Base-by-base conservation (phyloP, 768 basidiomycete species). In the Leucosporidium creatinivorum region DNA sequence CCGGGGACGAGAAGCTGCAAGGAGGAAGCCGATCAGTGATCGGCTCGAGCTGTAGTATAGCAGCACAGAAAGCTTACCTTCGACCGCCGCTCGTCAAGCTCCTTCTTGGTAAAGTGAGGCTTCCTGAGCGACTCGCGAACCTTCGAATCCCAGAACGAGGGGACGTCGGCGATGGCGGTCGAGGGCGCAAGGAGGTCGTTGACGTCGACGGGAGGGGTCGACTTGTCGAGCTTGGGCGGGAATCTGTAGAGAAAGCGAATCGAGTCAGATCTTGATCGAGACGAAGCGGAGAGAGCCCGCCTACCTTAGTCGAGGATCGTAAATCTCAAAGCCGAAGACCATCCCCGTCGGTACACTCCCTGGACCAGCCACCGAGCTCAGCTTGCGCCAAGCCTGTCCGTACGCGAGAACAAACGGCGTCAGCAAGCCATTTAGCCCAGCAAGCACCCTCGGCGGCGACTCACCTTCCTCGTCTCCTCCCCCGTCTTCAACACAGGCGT, bases 241-340 rank as follows among this genome's bases (percentile, higher is more conserved):
- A 61, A 62, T 1, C 61, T 66, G 54, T 19, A 39, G 49, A 26
- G 15, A 6, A 12, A 39, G 13, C 17, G 58, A 44, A 50, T 23
- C 57, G 54, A 51, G 23, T 9, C 31, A n/a, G 63, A 9, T 66
- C 3, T 62, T 19, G 48, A 26, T 9, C 8, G 33, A 15, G 47
- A 44, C 15, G 18, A 54, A 33, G 47, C 12, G 30, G 17, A 13
- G 39, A 65, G 44, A 25, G 52, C n/a, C 31, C 17, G 13, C 25
- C 44, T 70, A 93, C 93, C 82, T 88, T 18, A 97, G 80, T 57
- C 94, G 83, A 18, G 94, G 94, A 77, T 99, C 94, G 49, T 88
- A 79, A 0, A 91, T 88, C 50, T 82, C 86, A 66, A 91, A 83
- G 0, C 91, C 91, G 25, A 91, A 80, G 0, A 91, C 79, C 83